Conservation (phyloP, 805 yeast genomes). For the Pichia gijzeniarum region DNA sequence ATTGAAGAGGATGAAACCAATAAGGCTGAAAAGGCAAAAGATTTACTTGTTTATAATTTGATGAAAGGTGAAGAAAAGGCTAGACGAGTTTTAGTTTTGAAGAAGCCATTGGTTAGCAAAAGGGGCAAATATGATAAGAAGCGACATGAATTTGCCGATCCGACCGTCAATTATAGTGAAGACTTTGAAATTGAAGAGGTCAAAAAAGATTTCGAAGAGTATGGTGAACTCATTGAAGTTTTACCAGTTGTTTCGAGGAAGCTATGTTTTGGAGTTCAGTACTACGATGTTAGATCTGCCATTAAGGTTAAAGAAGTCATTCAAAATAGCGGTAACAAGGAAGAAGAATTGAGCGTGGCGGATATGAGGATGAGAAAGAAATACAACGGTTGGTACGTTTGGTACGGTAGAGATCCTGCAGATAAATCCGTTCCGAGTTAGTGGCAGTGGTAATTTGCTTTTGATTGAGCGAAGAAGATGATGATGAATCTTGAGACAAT, state of each 20-base stretch:
- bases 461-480: too few species aligned
- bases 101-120: constrained; percentile 29
- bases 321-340: constrained; percentile 15
- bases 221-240: constrained; percentile 57
- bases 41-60: constrained; percentile 5
- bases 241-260: constrained; percentile 63
- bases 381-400: constrained; percentile 54
- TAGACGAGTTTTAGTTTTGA: constrained; percentile 49
- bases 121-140: constrained; percentile 15
- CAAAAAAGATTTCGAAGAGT: constrained; percentile 43
- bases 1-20: constrained; percentile 5
- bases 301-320: constrained; percentile 48
- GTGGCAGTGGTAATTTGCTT: too few species aligned
- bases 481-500: too few species aligned
- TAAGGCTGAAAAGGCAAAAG: constrained; percentile 10
- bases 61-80: constrained; percentile 38
- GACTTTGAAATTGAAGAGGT: constrained; percentile 42
- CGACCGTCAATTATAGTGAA: constrained; percentile 36
- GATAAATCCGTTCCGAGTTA: constrained; percentile 43
- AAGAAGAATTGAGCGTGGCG: background rate
- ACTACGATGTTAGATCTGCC: constrained; percentile 52
- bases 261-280: constrained; percentile 55
- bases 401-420: constrained; percentile 63
- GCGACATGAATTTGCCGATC: constrained; percentile 35
- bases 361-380: constrained; percentile 20